Evolutionary conservation across 1,284 basidiomycete species (phyloP), one percentile per base, ranked within the genome.

Genomic region (Fomitiporia mediterranea): DNA sequence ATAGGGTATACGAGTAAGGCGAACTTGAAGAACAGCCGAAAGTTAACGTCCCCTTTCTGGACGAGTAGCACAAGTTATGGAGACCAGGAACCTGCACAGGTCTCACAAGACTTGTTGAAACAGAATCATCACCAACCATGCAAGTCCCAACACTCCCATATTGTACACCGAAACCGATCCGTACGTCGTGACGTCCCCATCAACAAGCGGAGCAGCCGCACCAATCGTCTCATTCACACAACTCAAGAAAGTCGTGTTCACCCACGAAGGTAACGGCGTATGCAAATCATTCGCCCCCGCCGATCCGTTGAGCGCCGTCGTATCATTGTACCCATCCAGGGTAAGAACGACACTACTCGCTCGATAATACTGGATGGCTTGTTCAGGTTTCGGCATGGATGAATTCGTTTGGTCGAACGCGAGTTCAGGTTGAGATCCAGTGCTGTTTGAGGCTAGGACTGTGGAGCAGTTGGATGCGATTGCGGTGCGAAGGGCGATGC

Each of bases 261-360:
- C 62, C 35, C 67, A 69, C 8, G 65, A 64, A 5, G 72, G 75
- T 7, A 79, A 64, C 1, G 73, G 66, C 54, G 72, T 69, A 51
- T 68, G 66, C 1, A 70, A 55, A 0, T 65, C 63, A 55, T 69
- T 72, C 11, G 63, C 50, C 28, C 46, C 27, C 25, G 60, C 60
- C 25, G 67, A 48, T 47, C 63, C 39, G 23, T 44, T 51, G 6
- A 67, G 46, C 3, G 64, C 63, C 47, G 69, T 63, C 0, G 74
- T 72, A 60, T 84, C 76, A 63, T 87, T 85, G 66, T 86, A 89
- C 2, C 82, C 82, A 58, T 84, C 80, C 17, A 87, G 69, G 6
- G 76, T 74, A 19, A 84, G 70, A 4, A 72, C 76, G 27, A 80
- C 75, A 51, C 73, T 77, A 63, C 79, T 81, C 21, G 80, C 78